Conservation (phyloP, 768 basidiomycete genomes). For the Phaeolepiota aurea region DNA sequence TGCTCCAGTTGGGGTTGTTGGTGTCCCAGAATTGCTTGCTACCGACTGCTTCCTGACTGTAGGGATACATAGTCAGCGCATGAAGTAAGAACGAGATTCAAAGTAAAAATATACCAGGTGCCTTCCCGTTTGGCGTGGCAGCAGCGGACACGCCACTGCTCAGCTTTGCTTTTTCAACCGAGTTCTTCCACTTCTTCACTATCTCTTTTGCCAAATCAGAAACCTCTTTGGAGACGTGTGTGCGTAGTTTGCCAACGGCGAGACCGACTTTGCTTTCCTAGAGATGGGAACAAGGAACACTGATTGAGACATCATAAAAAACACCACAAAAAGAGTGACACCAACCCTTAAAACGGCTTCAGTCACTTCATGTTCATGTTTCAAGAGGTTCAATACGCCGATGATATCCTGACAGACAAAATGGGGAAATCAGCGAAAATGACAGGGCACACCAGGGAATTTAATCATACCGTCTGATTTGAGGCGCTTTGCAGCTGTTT, state of each 20-base stretch:
- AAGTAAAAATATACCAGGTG: slow-evolving; percentile 4
- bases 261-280: slow-evolving; percentile 90
- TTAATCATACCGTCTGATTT: slow-evolving; percentile 44
- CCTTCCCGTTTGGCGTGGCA: slow-evolving; percentile 20
- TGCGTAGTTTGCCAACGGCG: slow-evolving; percentile 85
- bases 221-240: slow-evolving; percentile 63
- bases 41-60: slow-evolving; percentile 21
- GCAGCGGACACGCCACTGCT: slow-evolving; percentile 5
- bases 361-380: slow-evolving; percentile 59
- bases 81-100: background rate
- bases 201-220: slow-evolving; percentile 82
- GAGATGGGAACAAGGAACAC: slow-evolving; percentile 12
- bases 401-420: slow-evolving; percentile 46
- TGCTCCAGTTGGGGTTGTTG: slow-evolving; percentile 25
- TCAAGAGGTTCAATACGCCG: slow-evolving; percentile 51
- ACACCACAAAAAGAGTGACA: slow-evolving; percentile 18
- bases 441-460: slow-evolving; percentile 28
- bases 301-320: slow-evolving; percentile 19
- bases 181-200: slow-evolving; percentile 87
- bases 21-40: slow-evolving; percentile 27
- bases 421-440: slow-evolving; percentile 21
- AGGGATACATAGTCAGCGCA: background rate
- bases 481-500: slow-evolving; percentile 67
- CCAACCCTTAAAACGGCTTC: slow-evolving; percentile 70
- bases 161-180: slow-evolving; percentile 64